These are phyloP conservation scores for Chernovozyma aurita DNA, from an alignment of 1,139 yeast species.

Conservation along the genomic window DNA sequence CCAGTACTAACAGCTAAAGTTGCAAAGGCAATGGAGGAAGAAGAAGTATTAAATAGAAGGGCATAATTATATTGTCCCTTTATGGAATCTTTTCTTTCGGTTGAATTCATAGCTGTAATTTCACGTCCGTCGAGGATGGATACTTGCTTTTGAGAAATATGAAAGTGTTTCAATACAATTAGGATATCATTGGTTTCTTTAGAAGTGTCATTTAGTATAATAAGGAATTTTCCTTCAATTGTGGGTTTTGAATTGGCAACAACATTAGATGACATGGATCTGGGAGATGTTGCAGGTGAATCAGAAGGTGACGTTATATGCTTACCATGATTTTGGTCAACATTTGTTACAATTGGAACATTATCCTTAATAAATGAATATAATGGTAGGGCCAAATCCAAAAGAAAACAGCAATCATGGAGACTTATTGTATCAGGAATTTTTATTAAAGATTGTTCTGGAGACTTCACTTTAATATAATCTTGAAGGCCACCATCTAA, in stretches of 20 bases:
- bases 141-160: slow-evolving; percentile 23
- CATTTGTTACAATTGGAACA: background rate
- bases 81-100: background rate
- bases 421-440: slow-evolving; percentile 30
- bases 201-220: slow-evolving; percentile 24
- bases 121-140: slow-evolving; percentile 22
- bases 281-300: background rate
- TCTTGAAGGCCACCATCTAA: slow-evolving; percentile 43
- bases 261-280: background rate
- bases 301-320: too few species aligned
- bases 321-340: background rate
- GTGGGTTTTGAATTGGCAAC: background rate
- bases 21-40: slow-evolving; percentile 1
- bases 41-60: slow-evolving; percentile 3
- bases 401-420: slow-evolving; percentile 35
- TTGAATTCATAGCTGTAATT: background rate
- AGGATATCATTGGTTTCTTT: slow-evolving; percentile 36
- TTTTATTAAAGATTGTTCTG: slow-evolving; percentile 21
- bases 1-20: slow-evolving; percentile 20
- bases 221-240: slow-evolving; percentile 16
- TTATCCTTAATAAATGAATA: slow-evolving; percentile 22
- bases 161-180: slow-evolving; percentile 28
- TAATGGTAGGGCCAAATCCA: slow-evolving; percentile 35
- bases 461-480: slow-evolving; percentile 24
- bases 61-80: slow-evolving; percentile 2